phyloP scores from a whole-genome alignment of 192 early-diverging fungal species.

The Fimicolochytrium jonesii region DNA sequence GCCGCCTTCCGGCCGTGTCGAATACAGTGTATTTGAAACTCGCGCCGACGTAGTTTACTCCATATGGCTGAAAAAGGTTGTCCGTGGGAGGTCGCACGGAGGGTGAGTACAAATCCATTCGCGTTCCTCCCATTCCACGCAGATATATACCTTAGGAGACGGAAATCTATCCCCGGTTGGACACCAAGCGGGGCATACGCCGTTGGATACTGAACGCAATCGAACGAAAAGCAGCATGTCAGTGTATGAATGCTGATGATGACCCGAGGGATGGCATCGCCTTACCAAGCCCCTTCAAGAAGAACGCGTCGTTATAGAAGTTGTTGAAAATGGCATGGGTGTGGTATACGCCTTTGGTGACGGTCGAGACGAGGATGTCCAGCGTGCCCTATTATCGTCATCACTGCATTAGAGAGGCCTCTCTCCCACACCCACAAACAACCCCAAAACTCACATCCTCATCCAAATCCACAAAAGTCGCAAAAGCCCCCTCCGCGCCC shows the following conservation, averaged over 20 bases:
- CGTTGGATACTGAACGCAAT: conserved; percentile 49
- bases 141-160: conserved; percentile 41
- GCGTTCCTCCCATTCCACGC: no score
- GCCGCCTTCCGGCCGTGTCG: conserved; percentile 71
- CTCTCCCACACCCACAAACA: background rate
- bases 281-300: conserved; percentile 73
- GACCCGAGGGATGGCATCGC: no score
- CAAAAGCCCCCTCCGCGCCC: conserved; percentile 41
- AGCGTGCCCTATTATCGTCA: conserved; percentile 73
- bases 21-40: conserved; percentile 85
- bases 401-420: no score
- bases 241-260: background rate
- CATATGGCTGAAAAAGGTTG: conserved; percentile 55
- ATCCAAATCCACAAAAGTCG: conserved; percentile 86
- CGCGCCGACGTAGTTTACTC: conserved; percentile 78
- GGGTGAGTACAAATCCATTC: no score
- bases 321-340: conserved; percentile 74
- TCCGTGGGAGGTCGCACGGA: no score
- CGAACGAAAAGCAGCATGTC: background rate
- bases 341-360: conserved; percentile 32
- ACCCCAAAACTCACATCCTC: conserved; percentile 65
- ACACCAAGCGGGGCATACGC: conserved; percentile 57
- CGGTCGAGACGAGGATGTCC: conserved; percentile 71
- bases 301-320: conserved; percentile 92
- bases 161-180: conserved; percentile 37